Evolutionary conservation across 1,139 yeast species (phyloP), one percentile per base, ranked within the genome.

Genomic region (Wickerhamomyces sp.): DNA sequence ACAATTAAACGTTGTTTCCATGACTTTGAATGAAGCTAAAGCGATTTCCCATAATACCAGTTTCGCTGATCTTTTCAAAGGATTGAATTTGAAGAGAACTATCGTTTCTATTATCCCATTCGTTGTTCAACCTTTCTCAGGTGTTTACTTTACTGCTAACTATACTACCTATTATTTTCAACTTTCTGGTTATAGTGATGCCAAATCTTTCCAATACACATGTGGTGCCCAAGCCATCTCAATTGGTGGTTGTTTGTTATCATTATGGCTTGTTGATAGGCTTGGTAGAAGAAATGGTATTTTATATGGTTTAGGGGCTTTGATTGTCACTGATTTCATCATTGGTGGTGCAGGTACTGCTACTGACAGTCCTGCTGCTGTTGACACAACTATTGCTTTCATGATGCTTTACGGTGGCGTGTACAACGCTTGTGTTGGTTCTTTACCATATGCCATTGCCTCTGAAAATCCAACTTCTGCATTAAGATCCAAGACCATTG

Each of bases 11-110:
- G 39, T 48, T 28, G 48, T 60, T 33, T 54, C 47, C 31, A 41
- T 52, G 42, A 61, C 67, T 16, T 48, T 59, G 16, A 54, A 51
- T 26, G 64, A 63, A 45, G 60, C 52, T 13, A 42, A 55, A 18
- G 41, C 44, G 7, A 36, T 44, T 25, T 31, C 51, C 20, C 34
- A 45, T 15, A 41, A 45, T 24, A 39, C 54, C 28, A 50, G 69
- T 2, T 69, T 66, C 52, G 37, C 52, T 18, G 77, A 72, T 42
- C 71, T 78, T 46, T 69, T 75, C 60, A 64, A 54, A 44, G 74
- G 74, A 6, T 44, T 53, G 7, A 67, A 75, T 54, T 55, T 63
- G 18, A 66, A 78, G 54, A 68, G 81, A 63, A 76, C 81, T 2
- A 60, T 74, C 46, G 56, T 76, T 33, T 65, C 78, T 13, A 53